A percentile compares a stretch with the other conserved stretches of the same genome.
These are phyloP conservation scores for Fomitopsis palustris DNA, from an alignment of 1,284 basidiomycete genomes.

Conservation along the genomic window DNA sequence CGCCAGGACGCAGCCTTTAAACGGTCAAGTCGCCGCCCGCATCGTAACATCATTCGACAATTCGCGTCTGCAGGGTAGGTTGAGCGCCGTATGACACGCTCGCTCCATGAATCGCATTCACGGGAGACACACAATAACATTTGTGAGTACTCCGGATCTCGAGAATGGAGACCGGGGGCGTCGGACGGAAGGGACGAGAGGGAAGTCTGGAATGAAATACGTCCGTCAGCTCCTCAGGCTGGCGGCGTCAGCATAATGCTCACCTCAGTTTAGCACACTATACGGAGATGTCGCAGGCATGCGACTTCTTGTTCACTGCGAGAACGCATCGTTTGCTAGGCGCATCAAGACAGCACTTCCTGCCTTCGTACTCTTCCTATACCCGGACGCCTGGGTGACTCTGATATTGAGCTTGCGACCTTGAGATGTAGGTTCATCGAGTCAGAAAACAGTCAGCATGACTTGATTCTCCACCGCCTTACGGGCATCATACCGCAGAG, in stretches of 20 bases:
- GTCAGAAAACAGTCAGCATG: neutral
- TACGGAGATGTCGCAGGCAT: neutral
- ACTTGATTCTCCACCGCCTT: neutral
- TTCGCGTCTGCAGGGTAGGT: neutral
- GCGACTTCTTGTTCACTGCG: neutral
- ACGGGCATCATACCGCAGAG: neutral
- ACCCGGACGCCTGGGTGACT: neutral
- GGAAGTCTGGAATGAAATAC: neutral
- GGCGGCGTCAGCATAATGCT: neutral
- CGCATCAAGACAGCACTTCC: neutral
- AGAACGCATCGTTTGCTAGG: neutral
- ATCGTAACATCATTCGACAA: neutral
- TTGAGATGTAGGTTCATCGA: neutral
- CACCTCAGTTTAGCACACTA: neutral
- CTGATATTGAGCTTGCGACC: neutral
- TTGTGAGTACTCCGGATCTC: neutral
- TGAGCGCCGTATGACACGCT: neutral
- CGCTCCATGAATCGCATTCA: neutral
- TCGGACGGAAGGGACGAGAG: neutral
- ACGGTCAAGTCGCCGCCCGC: neutral
- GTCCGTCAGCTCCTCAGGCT: neutral
- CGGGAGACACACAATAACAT: neutral
- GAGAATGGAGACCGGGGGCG: neutral
- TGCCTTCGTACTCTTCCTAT: neutral
- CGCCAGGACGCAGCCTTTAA: neutral